A percentile compares a stretch with the other conserved stretches of the same genome.
phyloP scores from a whole-genome alignment of 2,329 filamentous ascomycete genomes.

The Ceratocystis harringtonii region DNA sequence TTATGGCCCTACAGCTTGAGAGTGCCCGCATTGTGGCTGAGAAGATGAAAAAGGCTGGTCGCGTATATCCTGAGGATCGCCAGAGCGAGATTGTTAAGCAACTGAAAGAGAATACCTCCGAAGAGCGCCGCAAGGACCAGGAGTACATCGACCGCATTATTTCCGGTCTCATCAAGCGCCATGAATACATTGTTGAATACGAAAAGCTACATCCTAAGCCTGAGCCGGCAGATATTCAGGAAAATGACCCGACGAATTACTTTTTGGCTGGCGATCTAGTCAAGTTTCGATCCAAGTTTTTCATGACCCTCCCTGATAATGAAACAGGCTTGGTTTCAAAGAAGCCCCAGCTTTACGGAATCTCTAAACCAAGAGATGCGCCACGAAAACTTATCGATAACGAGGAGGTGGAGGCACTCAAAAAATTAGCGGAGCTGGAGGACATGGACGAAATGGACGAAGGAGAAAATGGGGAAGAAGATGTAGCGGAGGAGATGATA shows the following conservation, averaged over 20 bases:
- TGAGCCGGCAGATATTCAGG: neutral
- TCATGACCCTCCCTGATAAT: slow-evolving; percentile 13
- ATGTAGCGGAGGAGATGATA: neutral
- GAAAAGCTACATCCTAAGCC: neutral
- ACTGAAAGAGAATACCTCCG: slow-evolving; percentile 1
- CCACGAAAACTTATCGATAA: neutral
- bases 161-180: neutral
- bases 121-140: slow-evolving; percentile 4
- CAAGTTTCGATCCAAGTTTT: slow-evolving; percentile 3
- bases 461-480: neutral
- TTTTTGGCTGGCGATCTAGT: slow-evolving; percentile 6
- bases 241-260: slow-evolving; percentile 7
- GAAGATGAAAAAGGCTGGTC: slow-evolving; percentile 29
- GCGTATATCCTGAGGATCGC: slow-evolving; percentile 33
- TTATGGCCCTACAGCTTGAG: slow-evolving; percentile 33
- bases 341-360: slow-evolving; percentile 5
- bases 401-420: neutral
- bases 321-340: slow-evolving; percentile 10
- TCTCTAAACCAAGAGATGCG: neutral
- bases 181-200: neutral
- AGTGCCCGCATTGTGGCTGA: slow-evolving; percentile 28
- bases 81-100: slow-evolving; percentile 25
- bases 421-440: neutral
- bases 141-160: slow-evolving; percentile 4
- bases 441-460: neutral